Evolutionary conservation across 192 early-diverging fungal genomes (phyloP).

Genomic region (Coemansia sp.): DNA sequence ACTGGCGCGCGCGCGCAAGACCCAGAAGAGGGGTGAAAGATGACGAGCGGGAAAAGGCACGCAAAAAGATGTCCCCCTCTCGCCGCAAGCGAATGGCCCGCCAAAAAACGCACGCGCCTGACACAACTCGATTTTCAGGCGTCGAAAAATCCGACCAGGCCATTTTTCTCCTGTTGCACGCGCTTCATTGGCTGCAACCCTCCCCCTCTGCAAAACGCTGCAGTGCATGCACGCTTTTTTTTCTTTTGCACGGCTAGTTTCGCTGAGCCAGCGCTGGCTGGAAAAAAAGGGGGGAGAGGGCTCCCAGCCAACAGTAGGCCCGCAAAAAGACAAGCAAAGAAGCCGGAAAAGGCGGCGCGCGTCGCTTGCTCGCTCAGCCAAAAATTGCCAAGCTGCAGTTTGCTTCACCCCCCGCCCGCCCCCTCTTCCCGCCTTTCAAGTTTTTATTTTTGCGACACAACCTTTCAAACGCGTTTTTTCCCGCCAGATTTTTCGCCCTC

Average conservation of each 20-base stretch:
- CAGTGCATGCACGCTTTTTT: neutral
- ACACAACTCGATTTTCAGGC: constrained; percentile 13
- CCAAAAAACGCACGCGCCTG: neutral
- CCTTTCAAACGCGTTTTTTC: neutral
- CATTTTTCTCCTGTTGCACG: constrained; percentile 1
- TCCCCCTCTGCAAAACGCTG: neutral
- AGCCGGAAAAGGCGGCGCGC: neutral
- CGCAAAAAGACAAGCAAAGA: too few species aligned
- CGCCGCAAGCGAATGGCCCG: neutral
- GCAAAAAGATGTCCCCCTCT: neutral
- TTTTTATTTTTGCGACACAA: neutral
- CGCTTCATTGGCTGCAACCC: constrained; percentile 14
- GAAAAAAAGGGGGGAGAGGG: too few species aligned
- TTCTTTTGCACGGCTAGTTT: constrained; percentile 5
- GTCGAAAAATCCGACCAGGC: constrained; percentile 9
- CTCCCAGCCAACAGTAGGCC: neutral
- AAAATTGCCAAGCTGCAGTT: constrained; percentile 16
- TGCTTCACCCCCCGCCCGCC: constrained; percentile 4
- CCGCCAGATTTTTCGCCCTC: constrained; percentile 11
- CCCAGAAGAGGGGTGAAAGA: neutral
- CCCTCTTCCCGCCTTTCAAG: constrained; percentile 2
- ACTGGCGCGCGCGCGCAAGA: too few species aligned
- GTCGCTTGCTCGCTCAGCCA: constrained; percentile 12
- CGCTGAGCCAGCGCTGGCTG: constrained; percentile 17
- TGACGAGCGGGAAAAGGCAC: neutral